Evolutionary conservation across 2,329 filamentous ascomycete genomes (phyloP).

Genomic region (Lasiodiplodia sp.): DNA sequence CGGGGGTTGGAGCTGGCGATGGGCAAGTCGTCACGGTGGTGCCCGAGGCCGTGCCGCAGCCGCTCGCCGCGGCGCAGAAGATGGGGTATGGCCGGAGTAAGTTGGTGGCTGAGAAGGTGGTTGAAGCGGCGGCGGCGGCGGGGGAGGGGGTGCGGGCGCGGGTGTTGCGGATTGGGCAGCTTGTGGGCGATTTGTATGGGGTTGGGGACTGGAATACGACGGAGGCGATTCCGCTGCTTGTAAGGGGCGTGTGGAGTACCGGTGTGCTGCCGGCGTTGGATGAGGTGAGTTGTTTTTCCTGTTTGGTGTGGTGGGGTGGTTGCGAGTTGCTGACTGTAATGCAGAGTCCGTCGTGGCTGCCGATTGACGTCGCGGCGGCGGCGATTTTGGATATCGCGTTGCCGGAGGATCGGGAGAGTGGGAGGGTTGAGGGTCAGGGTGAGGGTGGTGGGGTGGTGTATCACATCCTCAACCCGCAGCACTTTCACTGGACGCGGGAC

Average conservation of each 20-base stretch:
- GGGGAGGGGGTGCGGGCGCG: conserved; percentile 37
- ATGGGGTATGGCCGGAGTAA: conserved; percentile 62
- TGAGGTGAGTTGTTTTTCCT: conserved; percentile 37
- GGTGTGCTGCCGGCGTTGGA: conserved; percentile 56
- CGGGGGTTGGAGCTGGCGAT: too few species aligned
- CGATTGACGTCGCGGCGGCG: conserved; percentile 50
- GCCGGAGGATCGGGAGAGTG: not conserved
- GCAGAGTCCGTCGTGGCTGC: conserved; percentile 46
- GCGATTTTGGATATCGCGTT: not conserved
- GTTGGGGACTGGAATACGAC: conserved; percentile 55
- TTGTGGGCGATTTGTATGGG: conserved; percentile 58
- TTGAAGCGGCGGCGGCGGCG: conserved; percentile 35
- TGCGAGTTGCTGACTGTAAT: not conserved
- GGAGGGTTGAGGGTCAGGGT: not conserved
- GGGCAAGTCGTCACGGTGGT: conserved; percentile 31
- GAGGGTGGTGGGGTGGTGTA: conserved; percentile 45
- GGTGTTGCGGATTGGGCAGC: conserved; percentile 54
- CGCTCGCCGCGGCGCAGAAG: conserved; percentile 53
- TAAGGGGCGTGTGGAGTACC: conserved; percentile 55
- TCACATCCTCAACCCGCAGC: conserved; percentile 60
- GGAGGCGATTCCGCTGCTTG: conserved; percentile 59
- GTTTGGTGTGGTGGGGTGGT: not conserved
- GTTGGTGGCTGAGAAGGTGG: conserved; percentile 57
- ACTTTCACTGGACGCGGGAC: conserved; percentile 61
- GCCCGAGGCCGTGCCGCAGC: conserved; percentile 46